Evolutionary conservation across 352 stramenopile species (phyloP).

Genomic region (Phytophthora quininea): DNA sequence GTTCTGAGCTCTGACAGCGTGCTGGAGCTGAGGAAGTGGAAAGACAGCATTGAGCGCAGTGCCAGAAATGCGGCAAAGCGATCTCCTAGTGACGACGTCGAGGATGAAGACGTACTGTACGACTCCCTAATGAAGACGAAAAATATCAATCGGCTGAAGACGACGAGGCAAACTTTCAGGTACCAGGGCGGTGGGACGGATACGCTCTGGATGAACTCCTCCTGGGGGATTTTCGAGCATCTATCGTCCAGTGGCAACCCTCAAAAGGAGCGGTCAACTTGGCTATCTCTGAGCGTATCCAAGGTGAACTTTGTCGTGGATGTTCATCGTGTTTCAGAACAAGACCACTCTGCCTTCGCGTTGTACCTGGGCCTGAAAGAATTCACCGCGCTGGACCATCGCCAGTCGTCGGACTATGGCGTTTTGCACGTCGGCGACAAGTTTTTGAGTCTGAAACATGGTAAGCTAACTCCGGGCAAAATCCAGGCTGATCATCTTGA

Average conservation of each 20-base stretch:
- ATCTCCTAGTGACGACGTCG: slow-evolving; percentile 24
- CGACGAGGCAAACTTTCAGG: slow-evolving; percentile 8
- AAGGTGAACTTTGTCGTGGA: slow-evolving; percentile 66
- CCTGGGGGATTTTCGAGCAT: slow-evolving; percentile 73
- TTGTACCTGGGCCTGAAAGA: slow-evolving; percentile 67
- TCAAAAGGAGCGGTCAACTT: slow-evolving; percentile 63
- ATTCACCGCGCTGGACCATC: slow-evolving; percentile 71
- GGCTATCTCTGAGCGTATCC: slow-evolving; percentile 78
- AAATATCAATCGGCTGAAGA: slow-evolving; percentile 17
- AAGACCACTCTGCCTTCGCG: slow-evolving; percentile 61
- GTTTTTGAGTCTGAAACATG: slow-evolving; percentile 84
- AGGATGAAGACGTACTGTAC: slow-evolving; percentile 45
- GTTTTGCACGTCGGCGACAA: slow-evolving; percentile 85
- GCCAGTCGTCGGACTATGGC: slow-evolving; percentile 71
- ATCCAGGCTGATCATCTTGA: slow-evolving; percentile 72
- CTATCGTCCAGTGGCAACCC: slow-evolving; percentile 52
- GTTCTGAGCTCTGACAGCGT: slow-evolving; percentile 68
- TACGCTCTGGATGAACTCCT: slow-evolving; percentile 58
- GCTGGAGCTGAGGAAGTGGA: slow-evolving; percentile 76
- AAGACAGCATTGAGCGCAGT: slow-evolving; percentile 66
- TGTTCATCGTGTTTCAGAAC: slow-evolving; percentile 70
- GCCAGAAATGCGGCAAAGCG: slow-evolving; percentile 47
- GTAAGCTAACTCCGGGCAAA: slow-evolving; percentile 67
- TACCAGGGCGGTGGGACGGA: slow-evolving; percentile 27
- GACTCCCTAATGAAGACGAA: slow-evolving; percentile 29